phyloP scores from a whole-genome alignment of 495 filamentous ascomycete species.

The Aspergillus bridgeri region DNA sequence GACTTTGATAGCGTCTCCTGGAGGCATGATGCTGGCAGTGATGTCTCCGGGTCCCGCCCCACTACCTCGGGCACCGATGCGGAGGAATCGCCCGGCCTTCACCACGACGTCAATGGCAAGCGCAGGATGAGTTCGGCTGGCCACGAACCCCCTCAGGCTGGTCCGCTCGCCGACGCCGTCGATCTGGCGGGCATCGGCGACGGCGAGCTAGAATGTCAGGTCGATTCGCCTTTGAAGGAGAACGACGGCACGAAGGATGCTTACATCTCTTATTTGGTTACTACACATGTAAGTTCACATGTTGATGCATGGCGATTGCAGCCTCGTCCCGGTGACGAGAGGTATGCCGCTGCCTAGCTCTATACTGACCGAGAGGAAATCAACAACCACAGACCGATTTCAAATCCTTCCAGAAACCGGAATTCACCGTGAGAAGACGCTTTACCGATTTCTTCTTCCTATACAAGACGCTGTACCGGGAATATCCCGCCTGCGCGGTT shows the following conservation, averaged over 20 bases:
- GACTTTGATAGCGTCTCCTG: constrained; percentile 60
- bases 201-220: constrained; percentile 77
- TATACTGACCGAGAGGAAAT: constrained; percentile 13
- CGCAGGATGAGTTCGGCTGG: constrained; percentile 45
- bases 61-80: constrained; percentile 44
- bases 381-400: constrained; percentile 71
- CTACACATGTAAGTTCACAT: constrained; percentile 67
- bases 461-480: constrained; percentile 79
- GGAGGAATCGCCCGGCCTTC: constrained; percentile 29
- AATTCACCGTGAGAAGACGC: constrained; percentile 74
- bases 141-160: constrained; percentile 49
- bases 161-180: constrained; percentile 51
- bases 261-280: constrained; percentile 92
- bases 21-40: constrained; percentile 51
- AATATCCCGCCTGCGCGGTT: constrained; percentile 88
- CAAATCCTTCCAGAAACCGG: constrained; percentile 77
- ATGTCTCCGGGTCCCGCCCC: constrained; percentile 39
- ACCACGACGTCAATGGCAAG: constrained; percentile 50
- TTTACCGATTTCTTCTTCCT: constrained; percentile 98
- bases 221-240: constrained; percentile 82
- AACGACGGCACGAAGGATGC: constrained; percentile 97
- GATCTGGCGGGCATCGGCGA: constrained; percentile 69
- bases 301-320: neutral
- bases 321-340: constrained; percentile 13
- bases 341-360: neutral